Base-by-base conservation (phyloP, 106 monocot species). In the Narthecium ossifragum region DNA sequence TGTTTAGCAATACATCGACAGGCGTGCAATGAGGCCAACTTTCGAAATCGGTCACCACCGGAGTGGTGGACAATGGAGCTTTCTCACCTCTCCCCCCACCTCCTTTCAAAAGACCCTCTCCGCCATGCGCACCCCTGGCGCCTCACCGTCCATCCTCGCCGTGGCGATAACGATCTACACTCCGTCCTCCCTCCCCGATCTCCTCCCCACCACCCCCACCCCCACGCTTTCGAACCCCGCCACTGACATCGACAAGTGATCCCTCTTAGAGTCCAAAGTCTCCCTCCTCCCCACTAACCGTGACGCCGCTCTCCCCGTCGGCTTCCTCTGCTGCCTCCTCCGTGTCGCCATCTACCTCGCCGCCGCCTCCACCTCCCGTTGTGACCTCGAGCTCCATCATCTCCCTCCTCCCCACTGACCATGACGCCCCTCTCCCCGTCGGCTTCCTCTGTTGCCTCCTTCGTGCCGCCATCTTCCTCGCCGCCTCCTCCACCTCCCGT, bases 11-110 rank as follows among this genome's bases (percentile, higher is more conserved):
- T n/a, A n/a, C n/a, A n/a, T n/a, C n/a, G n/a, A n/a, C n/a, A n/a
- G n/a, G n/a, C n/a, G n/a, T n/a, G n/a, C n/a, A n/a, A n/a, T n/a
- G n/a, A n/a, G n/a, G n/a, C n/a, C n/a, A n/a, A 56, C 31, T 81
- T 73, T 25, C 92, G 80, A 25, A 81, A 64, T 8, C 60, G 84
- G 22, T 68, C 81, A 2, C 77, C 84, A 17, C 40, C 84, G 15
- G 87, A 81, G 20, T 92, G 92, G 92, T 88, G 92, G 92, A 70
- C 70, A 9, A 30, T 47, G 6, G 88, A 88, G 31, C 62, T 91
- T 8, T 52, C 79, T 26, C 46, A 59, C 15, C 75, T 91, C 45
- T 5, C 40, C 34, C n/a, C 74, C 74, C 10, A 17, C 51, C 55
- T 74, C 57, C 55, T 64, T 86, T 63, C 67, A 71, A 12, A 76